Conservation (phyloP, 352 stramenopile genomes). For the Peronosclerospora sorghi region DNA sequence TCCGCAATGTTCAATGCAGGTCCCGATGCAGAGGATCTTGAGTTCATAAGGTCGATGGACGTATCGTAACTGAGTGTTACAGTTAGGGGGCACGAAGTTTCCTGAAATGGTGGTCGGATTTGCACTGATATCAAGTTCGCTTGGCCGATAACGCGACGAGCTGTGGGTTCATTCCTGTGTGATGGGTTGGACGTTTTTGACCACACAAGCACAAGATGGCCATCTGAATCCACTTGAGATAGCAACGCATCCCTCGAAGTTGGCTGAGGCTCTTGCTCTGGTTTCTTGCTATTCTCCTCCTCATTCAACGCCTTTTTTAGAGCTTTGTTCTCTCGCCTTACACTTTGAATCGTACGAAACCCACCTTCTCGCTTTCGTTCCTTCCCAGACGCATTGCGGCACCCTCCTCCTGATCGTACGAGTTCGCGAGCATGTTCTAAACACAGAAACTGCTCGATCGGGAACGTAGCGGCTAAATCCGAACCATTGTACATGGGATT, state of each 20-base stretch:
- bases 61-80: slow-evolving; percentile 55
- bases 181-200: slow-evolving; percentile 25
- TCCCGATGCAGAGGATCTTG: slow-evolving; percentile 3
- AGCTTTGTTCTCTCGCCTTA: slow-evolving; percentile 77
- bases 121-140: slow-evolving; percentile 50
- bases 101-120: slow-evolving; percentile 35
- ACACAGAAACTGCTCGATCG: slow-evolving; percentile 63
- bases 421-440: slow-evolving; percentile 54
- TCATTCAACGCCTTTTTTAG: slow-evolving; percentile 27
- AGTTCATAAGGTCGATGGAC: slow-evolving; percentile 19
- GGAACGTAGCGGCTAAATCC: slow-evolving; percentile 21
- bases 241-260: slow-evolving; percentile 51
- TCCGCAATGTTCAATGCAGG: slow-evolving; percentile 36
- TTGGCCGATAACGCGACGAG: slow-evolving; percentile 36
- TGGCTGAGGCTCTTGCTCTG: slow-evolving; percentile 33
- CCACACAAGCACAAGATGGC: slow-evolving; percentile 60
- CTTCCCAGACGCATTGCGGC: slow-evolving; percentile 12
- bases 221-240: slow-evolving; percentile 35
- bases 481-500: slow-evolving; percentile 1
- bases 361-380: slow-evolving; percentile 37
- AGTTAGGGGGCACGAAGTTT: slow-evolving; percentile 48
- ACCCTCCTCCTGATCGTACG: slow-evolving; percentile 15
- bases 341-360: slow-evolving; percentile 79
- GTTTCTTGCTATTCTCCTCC: slow-evolving; percentile 10
- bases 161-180: slow-evolving; percentile 9